Conservation (phyloP, 2,329 filamentous ascomycete genomes). For the Pleomassaria siparia region DNA sequence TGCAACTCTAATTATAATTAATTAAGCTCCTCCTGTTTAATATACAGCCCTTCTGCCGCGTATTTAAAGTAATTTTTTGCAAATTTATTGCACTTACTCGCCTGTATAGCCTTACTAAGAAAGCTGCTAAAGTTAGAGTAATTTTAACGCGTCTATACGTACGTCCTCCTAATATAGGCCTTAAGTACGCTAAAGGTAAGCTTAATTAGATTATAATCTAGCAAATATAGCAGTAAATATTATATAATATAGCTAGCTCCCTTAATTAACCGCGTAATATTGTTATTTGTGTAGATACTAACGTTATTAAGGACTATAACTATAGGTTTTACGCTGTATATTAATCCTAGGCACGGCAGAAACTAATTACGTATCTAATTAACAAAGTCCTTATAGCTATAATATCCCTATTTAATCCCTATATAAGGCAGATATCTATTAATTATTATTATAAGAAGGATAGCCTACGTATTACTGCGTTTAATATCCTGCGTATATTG, state of each 20-base stretch:
- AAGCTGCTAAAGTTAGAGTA: neutral
- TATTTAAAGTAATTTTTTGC: conserved; percentile 1
- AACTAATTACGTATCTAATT: neutral
- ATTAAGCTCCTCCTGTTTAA: neutral
- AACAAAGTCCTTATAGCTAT: conserved; percentile 3
- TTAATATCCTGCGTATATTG: no score
- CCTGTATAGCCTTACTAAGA: neutral
- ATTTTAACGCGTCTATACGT: neutral
- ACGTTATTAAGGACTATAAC: conserved; percentile 1
- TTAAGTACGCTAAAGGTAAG: neutral
- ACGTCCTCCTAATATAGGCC: neutral
- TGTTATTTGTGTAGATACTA: neutral
- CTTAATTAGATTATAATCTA: no score
- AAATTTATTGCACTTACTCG: neutral
- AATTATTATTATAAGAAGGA: neutral
- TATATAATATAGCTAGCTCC: neutral
- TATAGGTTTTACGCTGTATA: neutral
- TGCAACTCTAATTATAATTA: neutral
- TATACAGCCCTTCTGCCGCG: neutral
- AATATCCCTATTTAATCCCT: neutral
- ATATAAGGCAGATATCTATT: no score
- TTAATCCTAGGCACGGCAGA: neutral
- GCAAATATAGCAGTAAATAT: neutral
- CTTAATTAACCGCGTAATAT: neutral
- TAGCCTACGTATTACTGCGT: neutral